These are phyloP conservation scores for Paracamarosporium sp. DNA, from an alignment of 2,329 filamentous ascomycete genomes.

Conservation along the genomic window DNA sequence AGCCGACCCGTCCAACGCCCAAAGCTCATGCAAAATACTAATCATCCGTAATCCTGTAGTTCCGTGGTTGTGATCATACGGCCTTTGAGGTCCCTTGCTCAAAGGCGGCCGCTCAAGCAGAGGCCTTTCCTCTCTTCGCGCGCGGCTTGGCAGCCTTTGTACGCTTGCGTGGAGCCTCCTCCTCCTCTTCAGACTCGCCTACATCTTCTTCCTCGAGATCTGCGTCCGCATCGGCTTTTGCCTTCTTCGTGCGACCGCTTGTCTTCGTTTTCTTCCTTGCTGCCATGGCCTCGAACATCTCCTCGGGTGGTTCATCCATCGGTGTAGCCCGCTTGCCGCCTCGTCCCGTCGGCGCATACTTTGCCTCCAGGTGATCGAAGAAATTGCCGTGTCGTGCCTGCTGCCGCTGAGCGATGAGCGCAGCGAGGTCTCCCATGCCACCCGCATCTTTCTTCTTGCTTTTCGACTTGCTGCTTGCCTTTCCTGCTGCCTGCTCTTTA, in stretches of 20 bases:
- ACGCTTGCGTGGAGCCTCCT: constrained; percentile 25
- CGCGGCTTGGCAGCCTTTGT: constrained; percentile 25
- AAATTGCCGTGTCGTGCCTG: constrained; percentile 43
- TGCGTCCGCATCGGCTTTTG: constrained; percentile 21
- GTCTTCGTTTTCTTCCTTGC: constrained; percentile 37
- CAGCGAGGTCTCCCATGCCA: constrained; percentile 45
- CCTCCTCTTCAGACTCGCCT: constrained; percentile 28
- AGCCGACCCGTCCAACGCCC: not conserved
- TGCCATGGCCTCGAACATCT: constrained; percentile 58
- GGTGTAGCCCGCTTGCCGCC: constrained; percentile 54
- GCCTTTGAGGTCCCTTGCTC: not conserved
- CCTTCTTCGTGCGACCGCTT: constrained; percentile 21
- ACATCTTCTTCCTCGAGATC: constrained; percentile 36
- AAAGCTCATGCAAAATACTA: not conserved
- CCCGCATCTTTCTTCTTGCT: constrained; percentile 37
- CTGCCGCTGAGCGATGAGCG: constrained; percentile 45
- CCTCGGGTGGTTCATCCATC: constrained; percentile 67
- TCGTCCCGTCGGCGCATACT: constrained; percentile 45
- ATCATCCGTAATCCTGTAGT: not conserved
- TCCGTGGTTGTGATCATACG: not conserved
- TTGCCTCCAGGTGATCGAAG: constrained; percentile 42
- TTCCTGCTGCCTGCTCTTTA: constrained; percentile 69
- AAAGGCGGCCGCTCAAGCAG: not conserved
- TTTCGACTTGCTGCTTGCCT: constrained; percentile 63
- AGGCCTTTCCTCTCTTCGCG: constrained; percentile 17